phyloP scores from a whole-genome alignment of 352 stramenopile genomes.

The Globisporangium acanthophoron region DNA sequence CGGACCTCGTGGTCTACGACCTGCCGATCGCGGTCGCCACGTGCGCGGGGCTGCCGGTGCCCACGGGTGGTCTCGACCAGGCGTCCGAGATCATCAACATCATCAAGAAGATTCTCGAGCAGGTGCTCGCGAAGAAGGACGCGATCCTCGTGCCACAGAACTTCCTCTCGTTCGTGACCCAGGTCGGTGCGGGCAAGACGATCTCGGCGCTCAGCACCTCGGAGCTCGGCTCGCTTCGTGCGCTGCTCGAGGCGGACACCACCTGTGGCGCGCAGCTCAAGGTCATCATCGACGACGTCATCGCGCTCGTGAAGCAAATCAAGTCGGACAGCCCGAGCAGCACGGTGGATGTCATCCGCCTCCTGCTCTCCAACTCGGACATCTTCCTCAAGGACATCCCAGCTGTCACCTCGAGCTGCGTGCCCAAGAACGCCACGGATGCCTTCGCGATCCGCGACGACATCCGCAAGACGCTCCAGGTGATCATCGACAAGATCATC shows the following conservation, averaged over 20 bases:
- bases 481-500: slow-evolving; percentile 55
- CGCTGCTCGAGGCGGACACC: slow-evolving; percentile 9
- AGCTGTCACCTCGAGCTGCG: slow-evolving; percentile 33
- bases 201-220: slow-evolving; percentile 1
- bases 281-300: slow-evolving; percentile 37
- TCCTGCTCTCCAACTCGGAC: slow-evolving; percentile 29
- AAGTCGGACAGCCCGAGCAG: slow-evolving; percentile 21
- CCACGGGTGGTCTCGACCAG: slow-evolving; percentile 4
- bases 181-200: slow-evolving; percentile 3
- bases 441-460: slow-evolving; percentile 39
- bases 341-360: slow-evolving; percentile 33
- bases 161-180: slow-evolving; percentile 1
- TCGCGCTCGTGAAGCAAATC: slow-evolving; percentile 32
- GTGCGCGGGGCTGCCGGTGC: slow-evolving; percentile 27
- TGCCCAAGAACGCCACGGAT: slow-evolving; percentile 27
- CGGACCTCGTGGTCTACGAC: slow-evolving; percentile 47
- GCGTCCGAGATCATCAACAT: slow-evolving; percentile 6
- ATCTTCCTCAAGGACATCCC: slow-evolving; percentile 46
- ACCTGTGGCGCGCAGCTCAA: slow-evolving; percentile 45
- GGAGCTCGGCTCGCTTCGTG: background rate
- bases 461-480: slow-evolving; percentile 44
- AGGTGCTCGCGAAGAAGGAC: slow-evolving; percentile 32
- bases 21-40: slow-evolving; percentile 41
- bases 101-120: slow-evolving; percentile 13
- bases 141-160: slow-evolving; percentile 19